phyloP scores from a whole-genome alignment of 1,284 basidiomycete genomes.

The Phlebopus sp. region DNA sequence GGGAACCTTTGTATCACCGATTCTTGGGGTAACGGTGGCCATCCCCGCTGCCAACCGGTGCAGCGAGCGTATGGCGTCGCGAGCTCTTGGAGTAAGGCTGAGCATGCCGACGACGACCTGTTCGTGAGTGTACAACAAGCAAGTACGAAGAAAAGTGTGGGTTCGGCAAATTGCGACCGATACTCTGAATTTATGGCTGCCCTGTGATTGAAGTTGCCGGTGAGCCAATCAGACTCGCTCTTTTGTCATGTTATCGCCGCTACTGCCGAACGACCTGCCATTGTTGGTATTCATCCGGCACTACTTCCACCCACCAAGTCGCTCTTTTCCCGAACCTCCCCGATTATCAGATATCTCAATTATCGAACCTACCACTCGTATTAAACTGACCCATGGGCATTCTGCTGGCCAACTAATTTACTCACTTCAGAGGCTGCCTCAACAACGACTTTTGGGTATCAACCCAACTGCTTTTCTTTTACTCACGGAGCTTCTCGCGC shows the following conservation, averaged over 20 bases:
- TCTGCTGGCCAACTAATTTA: too few relatives aligned
- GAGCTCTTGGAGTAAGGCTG: slow-evolving; percentile 59
- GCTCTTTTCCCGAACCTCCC: slow-evolving; percentile 18
- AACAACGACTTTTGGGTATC: neutral
- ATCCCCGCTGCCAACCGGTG: slow-evolving; percentile 66
- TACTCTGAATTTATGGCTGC: slow-evolving; percentile 19
- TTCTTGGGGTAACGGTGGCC: slow-evolving; percentile 77
- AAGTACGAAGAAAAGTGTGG: slow-evolving; percentile 15
- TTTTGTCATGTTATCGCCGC: slow-evolving; percentile 25
- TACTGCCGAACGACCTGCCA: slow-evolving; percentile 6
- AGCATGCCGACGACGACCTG: slow-evolving; percentile 51
- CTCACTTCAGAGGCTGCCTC: neutral
- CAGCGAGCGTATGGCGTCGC: slow-evolving; percentile 54
- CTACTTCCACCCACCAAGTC: slow-evolving; percentile 10
- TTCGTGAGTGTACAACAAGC: slow-evolving; percentile 7
- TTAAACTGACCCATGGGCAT: too few relatives aligned
- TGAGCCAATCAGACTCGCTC: slow-evolving; percentile 21
- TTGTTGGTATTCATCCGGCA: neutral
- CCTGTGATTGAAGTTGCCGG: slow-evolving; percentile 17
- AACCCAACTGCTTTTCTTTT: neutral
- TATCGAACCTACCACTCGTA: too few relatives aligned
- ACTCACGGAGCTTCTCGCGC: neutral
- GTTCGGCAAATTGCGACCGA: slow-evolving; percentile 26
- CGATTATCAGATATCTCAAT: slow-evolving; percentile 1
- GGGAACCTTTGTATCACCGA: slow-evolving; percentile 89